A percentile compares a stretch with the other conserved stretches of the same genome.
Evolutionary conservation across 768 basidiomycete genomes (phyloP).

Genomic region (Boletellus ananiceps): DNA sequence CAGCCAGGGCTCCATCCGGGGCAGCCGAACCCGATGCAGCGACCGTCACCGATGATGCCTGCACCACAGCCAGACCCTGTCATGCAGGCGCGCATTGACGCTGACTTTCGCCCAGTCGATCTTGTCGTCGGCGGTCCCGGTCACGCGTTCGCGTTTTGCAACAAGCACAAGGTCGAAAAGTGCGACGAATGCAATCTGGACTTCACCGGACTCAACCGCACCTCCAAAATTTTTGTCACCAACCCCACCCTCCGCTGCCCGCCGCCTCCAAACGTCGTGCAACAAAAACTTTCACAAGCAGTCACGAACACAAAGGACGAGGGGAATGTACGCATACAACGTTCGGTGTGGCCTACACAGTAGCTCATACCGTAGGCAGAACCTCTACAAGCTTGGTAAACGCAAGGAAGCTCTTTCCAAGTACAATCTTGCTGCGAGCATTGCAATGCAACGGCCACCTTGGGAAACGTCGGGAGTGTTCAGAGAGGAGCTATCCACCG

Average conservation of each 20-base stretch:
- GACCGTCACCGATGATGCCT: constrained; percentile 40
- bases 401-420: constrained; percentile 67
- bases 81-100: constrained; percentile 74
- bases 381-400: constrained; percentile 71
- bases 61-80: constrained; percentile 59
- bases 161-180: constrained; percentile 63
- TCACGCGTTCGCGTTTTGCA: constrained; percentile 55
- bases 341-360: neutral
- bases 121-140: constrained; percentile 53
- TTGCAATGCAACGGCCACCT: constrained; percentile 77
- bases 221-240: constrained; percentile 62
- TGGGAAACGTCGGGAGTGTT: constrained; percentile 84
- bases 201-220: constrained; percentile 70
- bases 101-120: constrained; percentile 56
- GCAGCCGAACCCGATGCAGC: constrained; percentile 27
- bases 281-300: constrained; percentile 68
- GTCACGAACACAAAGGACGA: constrained; percentile 85
- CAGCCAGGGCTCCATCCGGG: constrained; percentile 40
- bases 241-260: constrained; percentile 73
- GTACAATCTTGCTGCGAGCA: constrained; percentile 73
- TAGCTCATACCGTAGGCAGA: constrained; percentile 39
- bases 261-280: constrained; percentile 74
- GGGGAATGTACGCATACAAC: constrained; percentile 72
- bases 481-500: constrained; percentile 87
- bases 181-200: constrained; percentile 73